Evolutionary conservation across 2,329 filamentous ascomycete genomes (phyloP).

Genomic region (Bipolaris zeicola): DNA sequence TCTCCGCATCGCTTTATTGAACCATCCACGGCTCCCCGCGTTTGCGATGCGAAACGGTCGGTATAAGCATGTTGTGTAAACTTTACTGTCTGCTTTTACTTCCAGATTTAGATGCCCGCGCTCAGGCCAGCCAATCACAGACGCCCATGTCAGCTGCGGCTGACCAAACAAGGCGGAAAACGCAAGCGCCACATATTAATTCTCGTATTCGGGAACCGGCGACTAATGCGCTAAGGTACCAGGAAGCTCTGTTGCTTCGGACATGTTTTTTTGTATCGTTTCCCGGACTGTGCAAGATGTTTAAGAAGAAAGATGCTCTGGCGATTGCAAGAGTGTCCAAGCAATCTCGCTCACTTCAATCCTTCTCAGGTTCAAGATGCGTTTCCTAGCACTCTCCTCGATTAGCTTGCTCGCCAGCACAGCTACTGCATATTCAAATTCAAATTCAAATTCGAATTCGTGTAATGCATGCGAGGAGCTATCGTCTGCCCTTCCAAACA

Average conservation of each 20-base stretch:
- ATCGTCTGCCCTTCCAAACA: conserved; percentile 18
- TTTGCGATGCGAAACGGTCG: conserved; percentile 1
- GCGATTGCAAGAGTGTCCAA: background rate
- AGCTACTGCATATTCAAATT: background rate
- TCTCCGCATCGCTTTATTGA: background rate
- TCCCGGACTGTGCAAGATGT: background rate
- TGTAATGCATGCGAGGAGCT: conserved; percentile 20
- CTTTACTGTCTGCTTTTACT: background rate
- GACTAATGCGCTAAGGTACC: background rate
- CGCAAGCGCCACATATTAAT: conserved; percentile 3
- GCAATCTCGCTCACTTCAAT: background rate
- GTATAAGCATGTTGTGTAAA: conserved; percentile 4
- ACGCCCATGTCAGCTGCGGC: conserved; percentile 7
- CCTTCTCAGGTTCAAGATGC: conserved; percentile 11
- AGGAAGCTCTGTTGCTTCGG: background rate
- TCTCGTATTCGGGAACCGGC: conserved; percentile 7
- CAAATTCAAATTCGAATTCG: background rate
- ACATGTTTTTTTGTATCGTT: background rate
- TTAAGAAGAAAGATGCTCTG: background rate
- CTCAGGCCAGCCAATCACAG: conserved; percentile 6
- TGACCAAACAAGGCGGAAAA: conserved; percentile 1
- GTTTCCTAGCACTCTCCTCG: conserved; percentile 2
- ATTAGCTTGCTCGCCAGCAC: conserved; percentile 3
- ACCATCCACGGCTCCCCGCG: conserved; percentile 9
- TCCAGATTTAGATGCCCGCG: conserved; percentile 1